A percentile compares a stretch with the other conserved stretches of the same genome.
phyloP scores from a whole-genome alignment of 2,329 filamentous ascomycete species.

The Pseudonectria foliicola region DNA sequence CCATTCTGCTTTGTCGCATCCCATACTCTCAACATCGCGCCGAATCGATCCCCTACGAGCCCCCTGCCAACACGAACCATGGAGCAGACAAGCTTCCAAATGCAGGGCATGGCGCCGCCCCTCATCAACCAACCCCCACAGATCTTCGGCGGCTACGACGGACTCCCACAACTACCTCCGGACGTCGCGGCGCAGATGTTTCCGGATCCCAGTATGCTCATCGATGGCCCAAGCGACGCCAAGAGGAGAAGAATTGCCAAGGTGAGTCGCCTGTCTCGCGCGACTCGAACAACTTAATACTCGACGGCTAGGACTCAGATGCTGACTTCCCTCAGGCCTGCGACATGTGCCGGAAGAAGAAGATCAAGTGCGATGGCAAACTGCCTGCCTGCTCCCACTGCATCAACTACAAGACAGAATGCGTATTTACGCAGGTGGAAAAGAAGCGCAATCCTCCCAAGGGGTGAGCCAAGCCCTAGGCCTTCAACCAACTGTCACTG shows the following conservation, averaged over 20 bases:
- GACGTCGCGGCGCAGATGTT: slow-evolving; percentile 56
- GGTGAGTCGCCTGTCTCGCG: slow-evolving; percentile 43
- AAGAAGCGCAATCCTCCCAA: slow-evolving; percentile 98
- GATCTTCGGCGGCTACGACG: slow-evolving; percentile 62
- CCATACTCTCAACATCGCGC: neutral
- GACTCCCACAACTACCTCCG: slow-evolving; percentile 47
- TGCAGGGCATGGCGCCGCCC: slow-evolving; percentile 48
- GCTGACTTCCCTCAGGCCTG: slow-evolving; percentile 55
- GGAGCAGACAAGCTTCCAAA: slow-evolving; percentile 51
- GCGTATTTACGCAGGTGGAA: slow-evolving; percentile 94
- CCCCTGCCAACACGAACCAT: slow-evolving; percentile 16
- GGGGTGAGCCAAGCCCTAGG: slow-evolving; percentile 53
- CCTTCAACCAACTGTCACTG: slow-evolving; percentile 6
- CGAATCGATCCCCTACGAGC: neutral
- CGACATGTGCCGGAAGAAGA: slow-evolving; percentile 95
- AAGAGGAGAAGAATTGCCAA: slow-evolving; percentile 85
- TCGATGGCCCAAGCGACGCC: slow-evolving; percentile 68
- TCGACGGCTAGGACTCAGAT: neutral
- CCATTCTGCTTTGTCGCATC: neutral
- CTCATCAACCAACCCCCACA: slow-evolving; percentile 62
- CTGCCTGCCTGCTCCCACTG: slow-evolving; percentile 93
- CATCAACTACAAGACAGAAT: slow-evolving; percentile 96
- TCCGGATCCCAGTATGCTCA: slow-evolving; percentile 46
- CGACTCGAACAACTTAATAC: slow-evolving; percentile 1
- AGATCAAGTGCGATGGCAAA: slow-evolving; percentile 97